Base-by-base conservation (phyloP, 192 early-diverging fungal genomes). In the Coemansia sp. region DNA sequence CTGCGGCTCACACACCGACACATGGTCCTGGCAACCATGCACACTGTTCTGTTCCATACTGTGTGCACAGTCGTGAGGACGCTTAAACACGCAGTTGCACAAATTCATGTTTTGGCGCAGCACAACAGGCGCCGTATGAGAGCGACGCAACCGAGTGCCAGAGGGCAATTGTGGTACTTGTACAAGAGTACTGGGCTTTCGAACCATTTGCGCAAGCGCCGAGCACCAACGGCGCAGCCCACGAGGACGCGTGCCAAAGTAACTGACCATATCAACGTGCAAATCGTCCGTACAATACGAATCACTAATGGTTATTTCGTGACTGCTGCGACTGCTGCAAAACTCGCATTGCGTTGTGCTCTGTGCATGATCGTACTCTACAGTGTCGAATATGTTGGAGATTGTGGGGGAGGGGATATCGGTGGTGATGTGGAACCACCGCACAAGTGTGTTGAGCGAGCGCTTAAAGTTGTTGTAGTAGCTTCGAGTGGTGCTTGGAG, bases 401-500 rank as follows among this genome's bases (percentile, higher is more conserved):
- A 79, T 79, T 58, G 59, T 64, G n/a, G 65, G 57, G 5, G 71
- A 27, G 0, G 78, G 78, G 22, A 81, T 81, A 41, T 72, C 70
- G 35, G 70, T 75, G 63, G 69, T 68, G 41, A 81, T 72, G 38
- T 62, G 59, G 24, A 80, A 75, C 29, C 63, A 66, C 17, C 78
- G 69, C 15, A 62, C 59, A 22, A 81, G 35, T n/a, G 45, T 69
- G 49, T 35, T 60, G 43, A 72, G 57, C 51, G 76, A 79, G 6
- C 62, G 60, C 48, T 70, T 79, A 41, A 79, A 70, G 38, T 39
- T 24, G 62, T 65, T 71, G 57, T 79, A 79, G 49, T 77, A 77
- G 37, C 29, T 32, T 25, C 58, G 65, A 3, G 70, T 21, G 9
- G 45, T 22, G 29, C 29, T 32, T 4, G 29, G 29, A 1, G 29